These are phyloP conservation scores for Pythium oligandrum DNA, from an alignment of 352 stramenopile genomes.

Conservation along the genomic window DNA sequence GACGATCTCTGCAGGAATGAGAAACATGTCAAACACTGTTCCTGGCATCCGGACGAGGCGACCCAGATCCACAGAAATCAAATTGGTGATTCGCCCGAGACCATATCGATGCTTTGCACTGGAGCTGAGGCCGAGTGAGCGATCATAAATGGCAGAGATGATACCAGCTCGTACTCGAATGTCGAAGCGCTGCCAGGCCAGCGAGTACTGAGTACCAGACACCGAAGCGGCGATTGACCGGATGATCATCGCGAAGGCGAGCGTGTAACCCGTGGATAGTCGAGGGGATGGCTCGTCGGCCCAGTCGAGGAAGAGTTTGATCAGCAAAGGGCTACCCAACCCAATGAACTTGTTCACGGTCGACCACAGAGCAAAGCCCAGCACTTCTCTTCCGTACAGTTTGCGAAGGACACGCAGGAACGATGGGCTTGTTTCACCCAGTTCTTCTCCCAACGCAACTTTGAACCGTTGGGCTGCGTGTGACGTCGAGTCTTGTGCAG, in stretches of 20 bases:
- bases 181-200: constrained; percentile 78
- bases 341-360: constrained; percentile 66
- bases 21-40: constrained; percentile 73
- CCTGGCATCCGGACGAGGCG: constrained; percentile 65
- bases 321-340: constrained; percentile 58
- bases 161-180: constrained; percentile 64
- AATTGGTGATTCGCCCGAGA: constrained; percentile 68
- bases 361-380: constrained; percentile 62
- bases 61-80: constrained; percentile 76
- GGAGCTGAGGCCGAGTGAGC: constrained; percentile 37
- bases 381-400: constrained; percentile 61
- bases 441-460: constrained; percentile 31
- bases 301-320: constrained; percentile 83
- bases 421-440: constrained; percentile 17
- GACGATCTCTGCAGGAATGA: constrained; percentile 70
- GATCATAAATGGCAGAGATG: constrained; percentile 63
- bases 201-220: constrained; percentile 70
- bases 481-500: constrained; percentile 38
- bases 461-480: constrained; percentile 41
- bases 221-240: constrained; percentile 56
- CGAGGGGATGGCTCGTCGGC: constrained; percentile 26
- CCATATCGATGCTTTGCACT: constrained; percentile 25
- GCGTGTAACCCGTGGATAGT: constrained; percentile 43
- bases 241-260: constrained; percentile 45
- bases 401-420: constrained; percentile 46